Evolutionary conservation across 2,329 filamentous ascomycete species (phyloP).

Genomic region (Aspergillus fumigatus): DNA sequence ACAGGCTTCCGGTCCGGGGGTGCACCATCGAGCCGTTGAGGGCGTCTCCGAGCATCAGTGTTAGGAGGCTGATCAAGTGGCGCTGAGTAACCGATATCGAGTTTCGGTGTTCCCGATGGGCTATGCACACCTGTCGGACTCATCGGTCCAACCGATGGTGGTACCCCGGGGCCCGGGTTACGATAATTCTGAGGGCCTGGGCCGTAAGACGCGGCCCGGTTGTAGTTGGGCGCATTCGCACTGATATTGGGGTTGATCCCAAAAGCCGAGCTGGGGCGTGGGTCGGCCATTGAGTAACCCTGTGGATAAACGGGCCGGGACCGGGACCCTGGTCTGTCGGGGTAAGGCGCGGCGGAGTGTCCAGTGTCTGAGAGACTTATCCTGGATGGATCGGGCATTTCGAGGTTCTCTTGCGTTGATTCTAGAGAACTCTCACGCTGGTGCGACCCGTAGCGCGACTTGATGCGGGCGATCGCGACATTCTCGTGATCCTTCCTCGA

Average conservation of each 20-base stretch:
- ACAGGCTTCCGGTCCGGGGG: conserved; percentile 28
- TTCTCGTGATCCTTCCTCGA: conserved; percentile 92
- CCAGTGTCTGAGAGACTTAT: conserved; percentile 36
- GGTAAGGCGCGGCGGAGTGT: conserved; percentile 40
- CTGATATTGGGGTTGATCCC: conserved; percentile 47
- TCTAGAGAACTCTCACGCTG: conserved; percentile 37
- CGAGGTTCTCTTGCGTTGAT: conserved; percentile 38
- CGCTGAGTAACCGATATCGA: conserved; percentile 47
- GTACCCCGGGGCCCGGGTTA: conserved; percentile 29
- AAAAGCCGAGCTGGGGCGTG: conserved; percentile 44
- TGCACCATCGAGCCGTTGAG: conserved; percentile 23
- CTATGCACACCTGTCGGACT: conserved; percentile 26
- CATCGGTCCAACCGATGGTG: conserved; percentile 24
- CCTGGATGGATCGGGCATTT: conserved; percentile 47
- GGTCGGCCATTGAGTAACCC: conserved; percentile 33
- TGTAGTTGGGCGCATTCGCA: conserved; percentile 34
- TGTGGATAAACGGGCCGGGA: conserved; percentile 29
- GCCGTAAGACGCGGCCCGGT: conserved; percentile 29
- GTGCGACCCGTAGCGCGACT: conserved; percentile 69
- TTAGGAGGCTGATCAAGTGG: conserved; percentile 37
- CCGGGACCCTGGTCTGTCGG: conserved; percentile 32
- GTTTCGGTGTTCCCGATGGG: conserved; percentile 30
- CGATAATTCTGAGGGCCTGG: conserved; percentile 32
- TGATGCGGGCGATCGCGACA: conserved; percentile 82
- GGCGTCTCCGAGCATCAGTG: conserved; percentile 27